Conservation (phyloP, 2,329 filamentous ascomycete species). For the Alternaria brassicicola region DNA sequence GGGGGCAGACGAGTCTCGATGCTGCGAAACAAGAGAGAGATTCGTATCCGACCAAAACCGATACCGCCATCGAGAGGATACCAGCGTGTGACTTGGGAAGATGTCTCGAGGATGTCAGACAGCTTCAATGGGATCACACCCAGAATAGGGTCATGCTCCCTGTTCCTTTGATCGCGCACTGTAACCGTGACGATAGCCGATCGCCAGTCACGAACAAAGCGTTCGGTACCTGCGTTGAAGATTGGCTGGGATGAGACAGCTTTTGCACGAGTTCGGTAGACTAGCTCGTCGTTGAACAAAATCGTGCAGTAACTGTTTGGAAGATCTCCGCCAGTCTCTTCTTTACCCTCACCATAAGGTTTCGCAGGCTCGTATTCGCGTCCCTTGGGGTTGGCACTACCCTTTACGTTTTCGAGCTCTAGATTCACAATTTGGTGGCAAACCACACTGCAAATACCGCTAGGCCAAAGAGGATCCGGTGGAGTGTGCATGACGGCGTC, state of each 20-base stretch:
- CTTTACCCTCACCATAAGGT: slow-evolving; percentile 80
- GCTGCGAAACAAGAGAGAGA: slow-evolving; percentile 88
- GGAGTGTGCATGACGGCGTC: slow-evolving; percentile 89
- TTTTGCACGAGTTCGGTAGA: slow-evolving; percentile 94
- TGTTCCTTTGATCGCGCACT: slow-evolving; percentile 84
- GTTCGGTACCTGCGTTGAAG: slow-evolving; percentile 94
- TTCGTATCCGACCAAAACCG: slow-evolving; percentile 83
- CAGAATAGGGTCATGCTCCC: slow-evolving; percentile 92
- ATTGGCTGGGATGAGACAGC: slow-evolving; percentile 93
- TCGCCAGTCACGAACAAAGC: slow-evolving; percentile 92
- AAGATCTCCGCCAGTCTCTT: slow-evolving; percentile 78
- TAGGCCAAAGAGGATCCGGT: slow-evolving; percentile 95
- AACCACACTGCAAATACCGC: slow-evolving; percentile 82
- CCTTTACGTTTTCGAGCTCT: slow-evolving; percentile 88
- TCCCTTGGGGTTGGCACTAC: slow-evolving; percentile 78
- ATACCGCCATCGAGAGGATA: slow-evolving; percentile 96
- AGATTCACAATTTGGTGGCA: slow-evolving; percentile 96
- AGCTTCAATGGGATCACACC: slow-evolving; percentile 89
- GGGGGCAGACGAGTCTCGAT: slow-evolving; percentile 87
- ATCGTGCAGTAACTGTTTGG: slow-evolving; percentile 96
- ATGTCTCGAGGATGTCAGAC: slow-evolving; percentile 84
- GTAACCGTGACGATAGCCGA: slow-evolving; percentile 84
- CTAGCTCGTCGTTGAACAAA: slow-evolving; percentile 81
- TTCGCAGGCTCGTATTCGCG: slow-evolving; percentile 89
- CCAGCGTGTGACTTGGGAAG: slow-evolving; percentile 87